These are phyloP conservation scores for Gillenia trifoliata DNA, from an alignment of 306 rosid genomes.

Conservation along the genomic window DNA sequence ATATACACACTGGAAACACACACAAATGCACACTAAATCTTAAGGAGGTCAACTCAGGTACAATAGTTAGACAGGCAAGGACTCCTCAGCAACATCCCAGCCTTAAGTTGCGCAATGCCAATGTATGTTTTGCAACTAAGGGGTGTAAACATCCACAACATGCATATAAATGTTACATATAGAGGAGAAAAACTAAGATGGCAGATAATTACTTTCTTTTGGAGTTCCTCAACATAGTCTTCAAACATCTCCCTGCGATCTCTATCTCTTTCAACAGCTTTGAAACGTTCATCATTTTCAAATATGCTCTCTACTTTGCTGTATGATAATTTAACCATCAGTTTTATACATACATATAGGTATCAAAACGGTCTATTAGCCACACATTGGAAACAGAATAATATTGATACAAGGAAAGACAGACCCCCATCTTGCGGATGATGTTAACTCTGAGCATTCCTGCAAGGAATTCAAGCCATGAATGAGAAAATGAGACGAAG, in stretches of 20 bases:
- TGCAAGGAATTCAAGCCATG: slow-evolving; percentile 35
- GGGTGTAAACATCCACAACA: neutral
- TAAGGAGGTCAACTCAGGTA: neutral
- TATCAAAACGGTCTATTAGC: neutral
- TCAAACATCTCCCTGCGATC: slow-evolving; percentile 84
- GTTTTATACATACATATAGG: too few species aligned
- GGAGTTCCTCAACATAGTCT: slow-evolving; percentile 64
- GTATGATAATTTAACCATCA: slow-evolving; percentile 23
- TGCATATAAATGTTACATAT: slow-evolving; percentile 7
- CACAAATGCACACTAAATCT: neutral
- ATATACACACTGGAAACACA: neutral
- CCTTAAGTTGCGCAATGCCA: neutral
- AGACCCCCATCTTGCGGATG: slow-evolving; percentile 87
- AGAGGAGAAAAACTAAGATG: slow-evolving; percentile 13
- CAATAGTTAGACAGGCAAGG: neutral
- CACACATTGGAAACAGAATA: neutral
- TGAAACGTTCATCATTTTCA: slow-evolving; percentile 84
- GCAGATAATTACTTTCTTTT: slow-evolving; percentile 49
- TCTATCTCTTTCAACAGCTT: slow-evolving; percentile 83
- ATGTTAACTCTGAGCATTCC: slow-evolving; percentile 75
- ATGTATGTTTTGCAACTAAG: neutral
- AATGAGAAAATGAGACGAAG: slow-evolving; percentile 14
- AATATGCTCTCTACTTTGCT: slow-evolving; percentile 72
- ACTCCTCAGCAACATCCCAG: neutral
- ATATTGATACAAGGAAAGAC: slow-evolving; percentile 12